Conservation (phyloP, 2,329 filamentous ascomycete genomes). For the Colletotrichum noveboracense region DNA sequence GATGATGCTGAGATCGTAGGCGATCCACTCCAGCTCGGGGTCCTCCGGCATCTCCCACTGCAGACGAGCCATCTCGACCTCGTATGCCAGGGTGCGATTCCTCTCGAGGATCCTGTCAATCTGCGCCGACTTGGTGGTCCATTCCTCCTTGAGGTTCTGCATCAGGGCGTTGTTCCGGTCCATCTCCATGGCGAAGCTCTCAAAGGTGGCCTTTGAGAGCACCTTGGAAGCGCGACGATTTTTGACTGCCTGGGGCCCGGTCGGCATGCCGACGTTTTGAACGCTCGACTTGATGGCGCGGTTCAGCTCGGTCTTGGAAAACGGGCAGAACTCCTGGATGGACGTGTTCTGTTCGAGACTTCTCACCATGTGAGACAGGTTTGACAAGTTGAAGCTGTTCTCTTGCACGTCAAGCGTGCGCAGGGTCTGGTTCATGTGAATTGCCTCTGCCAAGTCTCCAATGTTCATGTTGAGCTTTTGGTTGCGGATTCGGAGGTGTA, state of each 20-base stretch:
- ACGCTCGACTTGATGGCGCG: constrained; percentile 34
- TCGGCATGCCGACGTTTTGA: constrained; percentile 15
- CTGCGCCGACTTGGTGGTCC: constrained; percentile 39
- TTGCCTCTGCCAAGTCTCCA: constrained; percentile 55
- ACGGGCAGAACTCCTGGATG: constrained; percentile 50
- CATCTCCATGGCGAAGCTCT: constrained; percentile 17
- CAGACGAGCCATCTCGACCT: constrained; percentile 2
- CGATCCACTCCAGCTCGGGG: constrained; percentile 7
- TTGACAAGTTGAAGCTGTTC: constrained; percentile 60
- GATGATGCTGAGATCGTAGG: constrained; percentile 9
- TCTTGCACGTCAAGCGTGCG: constrained; percentile 59
- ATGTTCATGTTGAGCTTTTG: constrained; percentile 61
- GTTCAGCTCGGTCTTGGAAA: constrained; percentile 40
- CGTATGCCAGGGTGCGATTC: constrained; percentile 29
- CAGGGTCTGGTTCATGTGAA: constrained; percentile 53
- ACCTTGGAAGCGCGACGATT: constrained; percentile 20
- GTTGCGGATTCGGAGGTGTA: constrained; percentile 60
- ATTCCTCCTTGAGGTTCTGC: constrained; percentile 43
- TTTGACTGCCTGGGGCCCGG: background rate
- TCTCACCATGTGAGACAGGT: constrained; percentile 51
- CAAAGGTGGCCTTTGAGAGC: constrained; percentile 17
- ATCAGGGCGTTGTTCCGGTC: constrained; percentile 35
- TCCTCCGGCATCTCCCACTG: constrained; percentile 9
- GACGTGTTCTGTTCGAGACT: constrained; percentile 46
- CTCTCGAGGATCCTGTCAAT: constrained; percentile 39